Percentiles rank a stretch among this genome's conserved stretches.
These are phyloP conservation scores for Pleurotus djamor DNA, from an alignment of 768 basidiomycete genomes.

Conservation along the genomic window DNA sequence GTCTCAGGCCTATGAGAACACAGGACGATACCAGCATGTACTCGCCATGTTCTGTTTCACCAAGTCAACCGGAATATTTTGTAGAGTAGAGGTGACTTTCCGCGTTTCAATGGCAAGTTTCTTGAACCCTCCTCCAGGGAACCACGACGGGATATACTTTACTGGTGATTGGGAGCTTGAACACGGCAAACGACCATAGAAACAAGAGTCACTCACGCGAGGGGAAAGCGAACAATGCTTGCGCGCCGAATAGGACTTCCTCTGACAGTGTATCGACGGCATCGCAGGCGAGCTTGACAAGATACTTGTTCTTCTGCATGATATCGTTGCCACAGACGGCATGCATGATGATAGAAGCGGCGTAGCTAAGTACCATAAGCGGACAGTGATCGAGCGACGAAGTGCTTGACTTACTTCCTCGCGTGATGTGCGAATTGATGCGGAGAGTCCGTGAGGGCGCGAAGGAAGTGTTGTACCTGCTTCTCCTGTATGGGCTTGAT, in stretches of 20 bases:
- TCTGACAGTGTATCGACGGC: slow-evolving; percentile 2
- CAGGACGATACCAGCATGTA: not conserved
- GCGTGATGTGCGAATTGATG: not conserved
- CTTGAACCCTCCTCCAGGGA: slow-evolving; percentile 5
- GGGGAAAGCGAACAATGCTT: slow-evolving; percentile 2
- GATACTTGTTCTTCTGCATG: not conserved
- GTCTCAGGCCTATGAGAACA: not conserved
- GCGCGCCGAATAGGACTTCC: slow-evolving; percentile 4
- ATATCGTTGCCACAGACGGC: not conserved
- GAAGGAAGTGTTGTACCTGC: not conserved
- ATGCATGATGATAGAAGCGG: slow-evolving; percentile 7
- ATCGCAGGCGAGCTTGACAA: slow-evolving; percentile 4
- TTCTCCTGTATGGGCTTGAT: not conserved
- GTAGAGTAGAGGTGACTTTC: not conserved
- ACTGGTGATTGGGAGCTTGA: not conserved
- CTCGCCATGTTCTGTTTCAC: slow-evolving; percentile 1
- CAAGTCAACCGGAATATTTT: not conserved
- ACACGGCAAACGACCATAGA: not conserved
- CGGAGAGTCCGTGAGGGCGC: not conserved
- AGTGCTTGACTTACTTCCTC: not conserved
- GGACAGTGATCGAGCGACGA: not conserved
- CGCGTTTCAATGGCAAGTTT: not conserved
- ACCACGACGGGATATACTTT: not conserved
- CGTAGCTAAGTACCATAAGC: not conserved
- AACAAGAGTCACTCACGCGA: not conserved